phyloP scores from a whole-genome alignment of 2,329 filamentous ascomycete species.

The Zymoseptoria passerinii region DNA sequence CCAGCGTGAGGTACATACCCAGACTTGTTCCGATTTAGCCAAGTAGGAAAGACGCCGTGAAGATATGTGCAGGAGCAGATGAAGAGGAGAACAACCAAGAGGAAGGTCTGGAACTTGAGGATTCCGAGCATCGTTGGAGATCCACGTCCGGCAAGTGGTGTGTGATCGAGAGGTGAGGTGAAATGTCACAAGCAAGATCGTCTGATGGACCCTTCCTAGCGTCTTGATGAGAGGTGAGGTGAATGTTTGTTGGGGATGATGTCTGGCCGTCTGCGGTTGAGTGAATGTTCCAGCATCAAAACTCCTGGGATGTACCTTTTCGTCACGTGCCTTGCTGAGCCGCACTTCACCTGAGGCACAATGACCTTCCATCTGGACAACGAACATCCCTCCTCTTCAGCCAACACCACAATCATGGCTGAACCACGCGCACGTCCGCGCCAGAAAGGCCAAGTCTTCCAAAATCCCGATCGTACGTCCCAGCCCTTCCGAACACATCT shows the following conservation, averaged over 20 bases:
- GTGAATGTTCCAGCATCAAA: neutral
- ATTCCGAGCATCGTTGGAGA: slow-evolving; percentile 66
- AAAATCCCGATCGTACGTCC: slow-evolving; percentile 9
- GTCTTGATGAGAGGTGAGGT: neutral
- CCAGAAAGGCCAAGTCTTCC: slow-evolving; percentile 41
- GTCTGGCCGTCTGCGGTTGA: neutral
- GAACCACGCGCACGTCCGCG: slow-evolving; percentile 42
- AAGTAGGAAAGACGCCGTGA: slow-evolving; percentile 78
- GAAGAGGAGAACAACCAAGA: slow-evolving; percentile 86
- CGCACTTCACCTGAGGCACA: neutral
- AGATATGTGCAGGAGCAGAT: slow-evolving; percentile 95
- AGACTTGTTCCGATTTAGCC: slow-evolving; percentile 88
- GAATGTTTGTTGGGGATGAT: neutral
- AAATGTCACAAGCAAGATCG: neutral
- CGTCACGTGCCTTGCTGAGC: neutral
- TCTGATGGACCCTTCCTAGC: neutral
- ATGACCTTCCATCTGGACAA: neutral
- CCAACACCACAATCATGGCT: slow-evolving; percentile 31
- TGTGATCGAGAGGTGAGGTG: neutral
- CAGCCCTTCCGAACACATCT: neutral
- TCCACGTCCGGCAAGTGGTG: neutral
- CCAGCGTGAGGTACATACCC: slow-evolving; percentile 50
- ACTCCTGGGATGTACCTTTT: neutral
- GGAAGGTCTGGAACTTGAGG: slow-evolving; percentile 97
- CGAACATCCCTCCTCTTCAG: neutral